A percentile compares a stretch with the other conserved stretches of the same genome.
phyloP scores from a whole-genome alignment of 805 yeast genomes.

The Suhomyces prunicola region DNA sequence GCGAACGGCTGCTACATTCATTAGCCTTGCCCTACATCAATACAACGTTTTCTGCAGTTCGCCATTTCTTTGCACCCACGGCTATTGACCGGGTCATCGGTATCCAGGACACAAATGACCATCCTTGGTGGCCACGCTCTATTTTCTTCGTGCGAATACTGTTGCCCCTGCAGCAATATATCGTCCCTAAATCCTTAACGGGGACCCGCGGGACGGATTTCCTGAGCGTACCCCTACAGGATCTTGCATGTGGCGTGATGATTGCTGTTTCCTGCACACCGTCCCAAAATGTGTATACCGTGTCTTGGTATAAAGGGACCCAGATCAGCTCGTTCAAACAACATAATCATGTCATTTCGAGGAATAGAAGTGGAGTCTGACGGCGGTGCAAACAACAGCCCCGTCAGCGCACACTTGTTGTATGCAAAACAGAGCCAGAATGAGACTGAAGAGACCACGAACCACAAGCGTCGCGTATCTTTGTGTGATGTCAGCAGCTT shows the following conservation, averaged over 20 bases:
- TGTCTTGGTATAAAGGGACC: not conserved
- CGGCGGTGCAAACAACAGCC: not conserved
- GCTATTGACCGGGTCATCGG: not conserved
- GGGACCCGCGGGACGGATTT: not conserved
- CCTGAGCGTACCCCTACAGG: too few species aligned
- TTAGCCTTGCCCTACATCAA: not conserved
- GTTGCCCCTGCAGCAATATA: not conserved
- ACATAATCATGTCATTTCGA: not conserved
- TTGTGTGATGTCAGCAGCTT: conserved; percentile 8
- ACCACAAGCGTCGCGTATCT: conserved; percentile 2
- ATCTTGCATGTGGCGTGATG: not conserved
- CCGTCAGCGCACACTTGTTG: conserved; percentile 6
- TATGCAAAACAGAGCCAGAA: not conserved
- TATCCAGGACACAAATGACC: too few species aligned
- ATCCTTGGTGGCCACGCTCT: too few species aligned
- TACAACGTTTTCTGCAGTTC: not conserved
- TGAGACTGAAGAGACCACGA: not conserved
- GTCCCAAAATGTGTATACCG: not conserved
- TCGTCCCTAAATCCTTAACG: too few species aligned
- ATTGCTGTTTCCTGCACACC: not conserved
- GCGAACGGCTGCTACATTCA: not conserved
- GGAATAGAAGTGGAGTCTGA: not conserved
- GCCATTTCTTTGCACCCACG: not conserved
- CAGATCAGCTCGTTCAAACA: not conserved
- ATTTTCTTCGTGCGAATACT: too few species aligned